phyloP scores from a whole-genome alignment of 371 early-diverging fungal species.

The Mucor saturninus region DNA sequence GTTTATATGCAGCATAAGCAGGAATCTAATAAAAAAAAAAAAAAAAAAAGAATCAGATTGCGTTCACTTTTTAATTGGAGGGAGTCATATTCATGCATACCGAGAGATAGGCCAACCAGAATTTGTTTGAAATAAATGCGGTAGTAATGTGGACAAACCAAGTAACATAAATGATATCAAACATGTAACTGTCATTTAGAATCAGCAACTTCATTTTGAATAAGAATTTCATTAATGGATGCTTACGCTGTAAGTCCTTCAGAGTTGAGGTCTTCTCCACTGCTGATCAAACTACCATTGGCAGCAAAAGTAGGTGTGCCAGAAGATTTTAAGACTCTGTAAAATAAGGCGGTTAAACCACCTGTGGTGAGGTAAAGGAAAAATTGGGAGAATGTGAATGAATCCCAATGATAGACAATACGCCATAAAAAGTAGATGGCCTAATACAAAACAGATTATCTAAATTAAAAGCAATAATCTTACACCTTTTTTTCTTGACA shows the following conservation, averaged over 20 bases:
- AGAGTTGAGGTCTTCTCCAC: conserved; percentile 76
- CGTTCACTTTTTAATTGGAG: conserved; percentile 6
- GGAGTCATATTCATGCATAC: conserved; percentile 30
- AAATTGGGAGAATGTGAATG: conserved; percentile 52
- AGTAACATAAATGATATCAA: conserved; percentile 84
- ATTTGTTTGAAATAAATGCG: conserved; percentile 65
- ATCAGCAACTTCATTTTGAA: neutral
- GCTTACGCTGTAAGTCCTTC: conserved; percentile 77
- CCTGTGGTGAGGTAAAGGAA: conserved; percentile 55
- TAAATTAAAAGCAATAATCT: neutral
- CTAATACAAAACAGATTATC: conserved; percentile 27
- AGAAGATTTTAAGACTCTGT: conserved; percentile 52
- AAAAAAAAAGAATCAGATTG: neutral
- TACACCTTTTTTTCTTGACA: conserved; percentile 9
- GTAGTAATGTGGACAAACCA: conserved; percentile 81
- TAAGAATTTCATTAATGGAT: neutral
- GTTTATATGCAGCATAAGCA: conserved; percentile 62
- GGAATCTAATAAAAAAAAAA: conserved; percentile 56
- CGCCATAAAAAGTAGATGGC: conserved; percentile 61
- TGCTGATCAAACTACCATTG: conserved; percentile 59
- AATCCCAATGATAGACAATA: conserved; percentile 57
- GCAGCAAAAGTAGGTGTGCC: conserved; percentile 64
- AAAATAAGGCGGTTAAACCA: conserved; percentile 58
- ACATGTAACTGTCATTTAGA: conserved; percentile 64
- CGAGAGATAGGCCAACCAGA: conserved; percentile 73